These are phyloP conservation scores for Peltaster fructicola DNA, from an alignment of 2,329 filamentous ascomycete species.

Conservation along the genomic window DNA sequence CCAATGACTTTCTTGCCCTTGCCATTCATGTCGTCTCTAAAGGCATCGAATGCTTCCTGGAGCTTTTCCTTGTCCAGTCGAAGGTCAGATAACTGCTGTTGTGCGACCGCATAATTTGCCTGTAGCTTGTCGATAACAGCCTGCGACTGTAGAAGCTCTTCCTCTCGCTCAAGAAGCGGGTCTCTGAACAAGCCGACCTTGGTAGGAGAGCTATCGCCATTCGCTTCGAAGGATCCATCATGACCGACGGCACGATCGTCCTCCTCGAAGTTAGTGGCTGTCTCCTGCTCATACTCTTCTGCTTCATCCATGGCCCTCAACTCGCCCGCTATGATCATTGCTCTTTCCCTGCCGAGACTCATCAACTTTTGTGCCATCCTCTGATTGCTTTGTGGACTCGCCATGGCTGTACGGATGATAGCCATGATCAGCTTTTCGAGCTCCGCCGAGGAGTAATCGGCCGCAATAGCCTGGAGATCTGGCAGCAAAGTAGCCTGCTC, in stretches of 20 bases:
- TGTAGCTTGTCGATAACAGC: slow-evolving; percentile 28
- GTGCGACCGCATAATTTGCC: slow-evolving; percentile 22
- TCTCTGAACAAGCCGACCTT: slow-evolving; percentile 19
- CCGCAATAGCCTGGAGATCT: slow-evolving; percentile 31
- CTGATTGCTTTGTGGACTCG: slow-evolving; percentile 29
- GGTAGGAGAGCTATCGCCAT: no score
- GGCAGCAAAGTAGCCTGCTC: slow-evolving; percentile 26
- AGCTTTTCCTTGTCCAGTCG: slow-evolving; percentile 26
- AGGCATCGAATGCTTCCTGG: slow-evolving; percentile 31
- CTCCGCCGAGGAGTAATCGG: slow-evolving; percentile 23
- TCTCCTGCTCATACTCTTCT: slow-evolving; percentile 11
- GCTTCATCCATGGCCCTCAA: slow-evolving; percentile 16
- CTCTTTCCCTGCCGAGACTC: slow-evolving; percentile 16
- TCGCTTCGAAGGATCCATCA: slow-evolving; percentile 4
- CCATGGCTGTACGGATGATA: slow-evolving; percentile 30
- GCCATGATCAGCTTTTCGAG: slow-evolving; percentile 28
- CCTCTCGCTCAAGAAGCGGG: slow-evolving; percentile 31
- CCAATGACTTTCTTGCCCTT: slow-evolving; percentile 20
- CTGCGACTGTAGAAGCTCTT: slow-evolving; percentile 31
- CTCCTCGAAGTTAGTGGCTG: slow-evolving; percentile 15
- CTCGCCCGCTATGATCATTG: slow-evolving; percentile 18
- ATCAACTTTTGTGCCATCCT: slow-evolving; percentile 23
- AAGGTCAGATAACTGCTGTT: slow-evolving; percentile 25
- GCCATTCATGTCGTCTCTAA: slow-evolving; percentile 26
- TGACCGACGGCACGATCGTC: no score